These are phyloP conservation scores for Clarireedia paspali DNA, from an alignment of 2,329 filamentous ascomycete genomes.

Conservation along the genomic window DNA sequence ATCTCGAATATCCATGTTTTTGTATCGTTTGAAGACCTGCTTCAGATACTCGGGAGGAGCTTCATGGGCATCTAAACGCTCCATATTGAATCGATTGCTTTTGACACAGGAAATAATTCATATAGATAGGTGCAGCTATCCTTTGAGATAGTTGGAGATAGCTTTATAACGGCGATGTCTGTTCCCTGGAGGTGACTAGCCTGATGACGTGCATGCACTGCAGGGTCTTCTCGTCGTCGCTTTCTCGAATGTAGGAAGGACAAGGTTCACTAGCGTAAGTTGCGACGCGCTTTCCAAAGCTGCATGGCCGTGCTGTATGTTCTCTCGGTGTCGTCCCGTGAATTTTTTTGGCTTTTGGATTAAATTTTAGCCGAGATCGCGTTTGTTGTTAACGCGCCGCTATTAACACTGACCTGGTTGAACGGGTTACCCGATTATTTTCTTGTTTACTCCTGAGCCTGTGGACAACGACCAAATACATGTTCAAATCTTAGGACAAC, in stretches of 20 bases:
- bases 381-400: background rate
- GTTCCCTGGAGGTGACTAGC: too few relatives aligned
- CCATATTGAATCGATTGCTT: background rate
- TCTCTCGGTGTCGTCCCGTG: background rate
- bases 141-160: too few relatives aligned
- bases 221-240: too few relatives aligned
- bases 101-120: background rate
- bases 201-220: too few relatives aligned
- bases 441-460: background rate
- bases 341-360: background rate
- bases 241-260: too few relatives aligned
- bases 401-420: background rate
- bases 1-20: conserved; percentile 4
- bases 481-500: background rate
- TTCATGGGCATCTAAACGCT: conserved; percentile 62
- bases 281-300: background rate
- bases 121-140: too few relatives aligned
- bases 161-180: too few relatives aligned
- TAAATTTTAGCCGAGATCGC: background rate
- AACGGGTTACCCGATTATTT: background rate
- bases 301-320: background rate
- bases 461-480: background rate
- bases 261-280: too few relatives aligned
- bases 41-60: conserved; percentile 66
- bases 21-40: conserved; percentile 62